Base-by-base conservation (phyloP, 441 rosid genomes). In the Jatropha podagrica region DNA sequence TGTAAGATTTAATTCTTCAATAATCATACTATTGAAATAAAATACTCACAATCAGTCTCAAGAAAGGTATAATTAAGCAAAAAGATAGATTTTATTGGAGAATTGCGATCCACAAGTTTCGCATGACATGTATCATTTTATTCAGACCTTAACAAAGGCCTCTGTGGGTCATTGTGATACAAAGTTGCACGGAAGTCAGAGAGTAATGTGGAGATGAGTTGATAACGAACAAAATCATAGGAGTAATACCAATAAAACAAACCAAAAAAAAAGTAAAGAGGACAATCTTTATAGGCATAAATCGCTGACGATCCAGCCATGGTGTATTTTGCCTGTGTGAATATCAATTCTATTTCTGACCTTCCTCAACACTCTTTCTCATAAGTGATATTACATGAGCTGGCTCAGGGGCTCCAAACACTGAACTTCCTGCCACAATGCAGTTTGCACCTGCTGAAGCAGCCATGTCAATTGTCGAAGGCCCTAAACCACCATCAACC, bases 371-470 rank as follows among this genome's bases (percentile, higher is more conserved):
- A 72, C 85, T 85, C 69, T 79, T 83, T 75, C 89, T 82, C 90
- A 94, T 7, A 40, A 85, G 87, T 58, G 93, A 89, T 64, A 94
- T 92, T 76, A 89, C 94, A 20, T 87, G 73, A 27, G 88, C 90
- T 76, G 97, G 95, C 76, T 92, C 83, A 9, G 94, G 86, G 27
- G 97, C 93, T 83, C 98, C 96, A 54, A 94, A 94, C 76, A 94
- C 98, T 20, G 98, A 95, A 80, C 98, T 95, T 78, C 99, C 98
- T 0, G 97, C 97, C 7, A 95, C 98, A 2, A 95, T 93, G 88
- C 98, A 95, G 87, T 95, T 95, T 49, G 99, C 99, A n/a, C 99
- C 98, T 0, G 97, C 99, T 67, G 88, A 84, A 73, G 99, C 92
- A 14, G 98, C 98, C 78, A 74, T 23, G 5, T 83, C 91, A n/a